These are phyloP conservation scores for Psophocarpus tetragonolobus DNA, from an alignment of 306 rosid genomes.

Conservation along the genomic window DNA sequence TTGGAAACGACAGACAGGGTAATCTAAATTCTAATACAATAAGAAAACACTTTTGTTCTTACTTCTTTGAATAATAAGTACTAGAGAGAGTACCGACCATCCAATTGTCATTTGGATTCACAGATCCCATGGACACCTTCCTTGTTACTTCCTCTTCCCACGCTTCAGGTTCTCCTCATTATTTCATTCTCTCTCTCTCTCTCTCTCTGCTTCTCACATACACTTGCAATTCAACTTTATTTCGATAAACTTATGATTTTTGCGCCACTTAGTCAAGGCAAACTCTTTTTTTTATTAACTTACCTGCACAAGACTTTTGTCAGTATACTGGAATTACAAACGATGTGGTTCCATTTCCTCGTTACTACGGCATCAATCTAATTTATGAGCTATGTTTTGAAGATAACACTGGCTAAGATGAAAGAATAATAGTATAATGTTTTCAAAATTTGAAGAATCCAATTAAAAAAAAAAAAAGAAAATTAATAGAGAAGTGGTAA, in stretches of 20 bases:
- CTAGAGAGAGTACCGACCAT: neutral
- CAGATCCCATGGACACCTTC: slow-evolving; percentile 39
- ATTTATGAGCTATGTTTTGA: neutral
- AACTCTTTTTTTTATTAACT: too few species aligned
- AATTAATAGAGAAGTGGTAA: neutral
- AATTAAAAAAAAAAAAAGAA: neutral
- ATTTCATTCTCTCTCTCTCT: too few species aligned
- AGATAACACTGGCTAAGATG: neutral
- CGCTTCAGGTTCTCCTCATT: slow-evolving; percentile 56
- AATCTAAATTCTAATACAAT: too few species aligned
- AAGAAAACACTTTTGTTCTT: neutral
- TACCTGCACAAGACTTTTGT: too few species aligned
- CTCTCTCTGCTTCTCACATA: too few species aligned
- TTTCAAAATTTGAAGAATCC: slow-evolving; percentile 22
- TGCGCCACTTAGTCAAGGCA: too few species aligned
- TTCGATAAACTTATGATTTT: too few species aligned
- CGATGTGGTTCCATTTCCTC: neutral
- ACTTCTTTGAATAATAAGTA: neutral
- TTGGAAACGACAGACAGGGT: neutral
- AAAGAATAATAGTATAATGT: neutral
- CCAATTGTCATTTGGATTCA: neutral
- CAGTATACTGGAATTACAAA: neutral
- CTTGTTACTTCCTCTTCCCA: slow-evolving; percentile 33
- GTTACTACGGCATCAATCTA: neutral
- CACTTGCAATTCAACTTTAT: too few species aligned